Evolutionary conservation across 208 protist species (phyloP), one percentile per base, ranked within the genome.

Genomic region (Novymonas esmeraldas): DNA sequence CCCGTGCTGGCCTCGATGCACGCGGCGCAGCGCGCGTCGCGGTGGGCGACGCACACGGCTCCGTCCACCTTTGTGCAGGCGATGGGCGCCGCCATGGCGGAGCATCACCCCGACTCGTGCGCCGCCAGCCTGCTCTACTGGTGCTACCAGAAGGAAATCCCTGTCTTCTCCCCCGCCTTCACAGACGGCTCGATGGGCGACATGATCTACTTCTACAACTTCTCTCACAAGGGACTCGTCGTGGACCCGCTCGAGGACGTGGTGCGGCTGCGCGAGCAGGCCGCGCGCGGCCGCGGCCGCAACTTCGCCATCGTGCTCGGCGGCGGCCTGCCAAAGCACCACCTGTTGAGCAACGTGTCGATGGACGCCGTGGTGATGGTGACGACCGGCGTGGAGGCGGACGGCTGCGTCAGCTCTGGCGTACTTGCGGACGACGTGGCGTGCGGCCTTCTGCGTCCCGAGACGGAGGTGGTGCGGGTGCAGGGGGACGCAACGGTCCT

Each of bases 151-250:
- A 99, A 99, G 79, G 70, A 97, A 54, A 99, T 99, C 62, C 98
- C 99, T 14, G 87, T 99, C 20, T 99, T 99, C 84, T 99, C 93
- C 38, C 99, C 99, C 10, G 98, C 99, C 0, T 45, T 99, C 10
- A 99, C 98, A 26, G 98, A 99, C 65, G 98, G 98, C 10, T 99
- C 97, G 6, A 98, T 99, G 61, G 99, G 99, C 22, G 99, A 99
- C 80, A 99, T 99, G 99, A 93, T 99, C 48, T 99, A 98, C 82
- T 99, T 99, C 77, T 98, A 99, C 82, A 98, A 97, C 20, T 99
- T 97, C 49, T 97, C 92, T 5, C 90, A 97, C 11, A 98, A 98
- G 31, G 98, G 98, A 5, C 84, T 99, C 13, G 84, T 99, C 0
- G 70, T 99, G 1, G 98, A 99, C 78, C 81, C 99, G 4, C 77